Percentiles rank a stretch among this genome's conserved stretches.
Evolutionary conservation across 2,329 filamentous ascomycete genomes (phyloP).

Genomic region (Paraphaeosphaeria minitans): DNA sequence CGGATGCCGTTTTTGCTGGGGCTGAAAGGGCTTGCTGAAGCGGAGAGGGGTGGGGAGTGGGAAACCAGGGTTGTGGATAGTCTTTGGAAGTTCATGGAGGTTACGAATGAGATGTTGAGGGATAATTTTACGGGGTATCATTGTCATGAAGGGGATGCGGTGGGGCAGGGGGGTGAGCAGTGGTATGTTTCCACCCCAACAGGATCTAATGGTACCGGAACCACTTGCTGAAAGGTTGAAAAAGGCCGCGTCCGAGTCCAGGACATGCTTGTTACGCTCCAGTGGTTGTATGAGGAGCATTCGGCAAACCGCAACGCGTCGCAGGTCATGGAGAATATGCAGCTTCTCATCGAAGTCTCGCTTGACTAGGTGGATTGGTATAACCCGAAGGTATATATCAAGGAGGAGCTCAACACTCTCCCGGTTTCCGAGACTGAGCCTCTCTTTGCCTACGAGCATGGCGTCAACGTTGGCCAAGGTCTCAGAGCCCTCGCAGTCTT

Average conservation of each 20-base stretch:
- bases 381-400: constrained; percentile 24
- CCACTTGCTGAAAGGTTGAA: background rate
- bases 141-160: constrained; percentile 4
- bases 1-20: constrained; percentile 59
- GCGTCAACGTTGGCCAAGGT: constrained; percentile 34
- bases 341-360: constrained; percentile 47
- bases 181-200: background rate
- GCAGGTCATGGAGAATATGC: constrained; percentile 51
- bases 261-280: constrained; percentile 54
- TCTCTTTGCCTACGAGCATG: constrained; percentile 25
- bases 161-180: constrained; percentile 3
- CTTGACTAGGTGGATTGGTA: constrained; percentile 43
- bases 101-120: constrained; percentile 61
- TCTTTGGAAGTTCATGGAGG: constrained; percentile 56
- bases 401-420: constrained; percentile 32
- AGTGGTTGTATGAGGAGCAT: constrained; percentile 55
- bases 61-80: constrained; percentile 54
- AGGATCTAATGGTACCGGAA: too few relatives aligned
- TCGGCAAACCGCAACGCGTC: constrained; percentile 17
- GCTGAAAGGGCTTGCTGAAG: constrained; percentile 57
- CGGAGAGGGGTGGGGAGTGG: constrained; percentile 47
- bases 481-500: constrained; percentile 54
- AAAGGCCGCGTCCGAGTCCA: constrained; percentile 21
- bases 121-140: constrained; percentile 55
- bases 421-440: constrained; percentile 25